Conservation (phyloP, 164 flowering plant genomes). For the Nelumbo lutea region DNA sequence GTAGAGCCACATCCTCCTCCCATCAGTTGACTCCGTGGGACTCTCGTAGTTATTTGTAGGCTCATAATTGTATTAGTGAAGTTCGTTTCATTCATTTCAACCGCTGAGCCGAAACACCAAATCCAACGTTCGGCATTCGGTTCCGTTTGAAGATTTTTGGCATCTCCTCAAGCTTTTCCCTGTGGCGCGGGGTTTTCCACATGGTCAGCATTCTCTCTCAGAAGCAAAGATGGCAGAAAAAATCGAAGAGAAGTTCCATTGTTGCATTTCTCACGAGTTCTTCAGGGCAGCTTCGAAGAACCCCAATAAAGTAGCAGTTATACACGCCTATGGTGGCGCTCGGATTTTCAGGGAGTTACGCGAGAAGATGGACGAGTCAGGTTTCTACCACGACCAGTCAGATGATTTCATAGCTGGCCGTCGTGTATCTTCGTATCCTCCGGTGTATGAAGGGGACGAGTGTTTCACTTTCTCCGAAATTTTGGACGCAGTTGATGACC, state of each 20-base stretch:
- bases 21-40: too few relatives aligned
- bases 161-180: too few relatives aligned
- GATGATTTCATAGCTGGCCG: slow-evolving; percentile 11
- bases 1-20: too few relatives aligned
- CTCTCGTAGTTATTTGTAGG: too few relatives aligned
- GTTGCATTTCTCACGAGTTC: slow-evolving; percentile 79
- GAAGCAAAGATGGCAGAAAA: slow-evolving; percentile 5
- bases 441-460: slow-evolving; percentile 47
- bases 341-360: slow-evolving; percentile 20
- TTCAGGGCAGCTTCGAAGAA: slow-evolving; percentile 35
- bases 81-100: too few relatives aligned
- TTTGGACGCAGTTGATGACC: slow-evolving; percentile 42
- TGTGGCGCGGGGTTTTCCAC: too few relatives aligned
- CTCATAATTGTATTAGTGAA: too few relatives aligned
- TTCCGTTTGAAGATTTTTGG: too few relatives aligned
- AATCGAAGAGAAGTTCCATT: slow-evolving; percentile 12
- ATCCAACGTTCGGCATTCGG: too few relatives aligned
- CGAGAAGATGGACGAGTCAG: slow-evolving; percentile 4
- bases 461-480: slow-evolving; percentile 63
- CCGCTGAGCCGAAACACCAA: too few relatives aligned
- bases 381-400: slow-evolving; percentile 3
- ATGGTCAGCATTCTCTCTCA: too few relatives aligned
- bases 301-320: slow-evolving; percentile 56
- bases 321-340: slow-evolving; percentile 58
- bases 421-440: slow-evolving; percentile 21